phyloP scores from a whole-genome alignment of 192 early-diverging fungal genomes.

The Dissophora ornata region DNA sequence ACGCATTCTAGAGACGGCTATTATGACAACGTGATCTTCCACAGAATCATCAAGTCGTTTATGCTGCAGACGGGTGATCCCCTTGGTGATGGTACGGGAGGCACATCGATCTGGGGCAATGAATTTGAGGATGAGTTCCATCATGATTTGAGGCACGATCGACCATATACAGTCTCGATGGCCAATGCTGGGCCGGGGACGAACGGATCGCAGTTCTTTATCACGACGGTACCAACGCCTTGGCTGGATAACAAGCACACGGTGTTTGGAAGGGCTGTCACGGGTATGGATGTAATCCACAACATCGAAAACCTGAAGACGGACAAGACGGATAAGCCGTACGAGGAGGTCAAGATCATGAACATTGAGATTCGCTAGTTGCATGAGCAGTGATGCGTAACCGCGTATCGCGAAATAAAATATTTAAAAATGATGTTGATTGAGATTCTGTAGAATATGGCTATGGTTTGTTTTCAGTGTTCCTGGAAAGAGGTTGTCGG shows the following conservation, averaged over 20 bases:
- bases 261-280: constrained; percentile 90
- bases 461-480: no score
- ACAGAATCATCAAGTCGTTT: constrained; percentile 96
- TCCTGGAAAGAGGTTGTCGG: no score
- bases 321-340: constrained; percentile 92
- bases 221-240: constrained; percentile 91
- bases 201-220: constrained; percentile 96
- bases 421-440: no score
- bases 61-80: constrained; percentile 98
- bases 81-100: constrained; percentile 93
- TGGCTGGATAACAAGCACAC: constrained; percentile 99
- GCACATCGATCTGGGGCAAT: constrained; percentile 90
- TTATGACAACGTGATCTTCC: constrained; percentile 94
- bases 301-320: constrained; percentile 83
- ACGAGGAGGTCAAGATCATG: constrained; percentile 83
- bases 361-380: constrained; percentile 81
- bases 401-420: no score
- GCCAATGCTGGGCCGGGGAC: constrained; percentile 92
- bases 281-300: constrained; percentile 93
- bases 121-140: constrained; percentile 97
- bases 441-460: no score
- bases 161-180: constrained; percentile 94
- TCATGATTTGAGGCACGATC: constrained; percentile 82
- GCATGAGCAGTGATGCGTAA: no score
- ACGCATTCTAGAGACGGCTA: constrained; percentile 87